Conservation (phyloP, 2,329 filamentous ascomycete genomes). For the Hansfordia pulvinata region DNA sequence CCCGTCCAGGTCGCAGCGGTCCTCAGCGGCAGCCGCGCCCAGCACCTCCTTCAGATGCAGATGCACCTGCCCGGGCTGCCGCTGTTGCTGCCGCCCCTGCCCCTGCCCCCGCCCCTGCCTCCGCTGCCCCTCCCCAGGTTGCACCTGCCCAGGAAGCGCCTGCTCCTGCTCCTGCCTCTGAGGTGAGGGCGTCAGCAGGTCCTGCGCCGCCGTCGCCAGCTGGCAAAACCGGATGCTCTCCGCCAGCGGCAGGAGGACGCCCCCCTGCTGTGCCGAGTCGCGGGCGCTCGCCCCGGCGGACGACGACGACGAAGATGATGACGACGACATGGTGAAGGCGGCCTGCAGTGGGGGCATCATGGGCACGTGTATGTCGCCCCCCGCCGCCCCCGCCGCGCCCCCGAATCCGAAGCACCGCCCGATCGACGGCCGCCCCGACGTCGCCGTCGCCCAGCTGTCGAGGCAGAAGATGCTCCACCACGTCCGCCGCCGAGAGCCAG, state of each 20-base stretch:
- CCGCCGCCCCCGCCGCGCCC: conserved; percentile 37
- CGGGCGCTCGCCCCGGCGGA: too few relatives aligned
- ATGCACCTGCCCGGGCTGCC: too few relatives aligned
- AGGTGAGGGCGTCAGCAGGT: conserved; percentile 56
- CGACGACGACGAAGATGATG: too few relatives aligned
- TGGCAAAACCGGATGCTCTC: conserved; percentile 72
- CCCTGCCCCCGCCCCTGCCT: too few relatives aligned
- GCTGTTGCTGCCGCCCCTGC: too few relatives aligned
- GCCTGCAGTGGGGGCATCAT: conserved; percentile 7
- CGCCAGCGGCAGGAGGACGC: conserved; percentile 56
- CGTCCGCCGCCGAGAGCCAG: conserved; percentile 50
- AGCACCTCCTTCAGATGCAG: too few relatives aligned
- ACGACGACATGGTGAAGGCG: too few relatives aligned
- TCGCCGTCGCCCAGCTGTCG: conserved; percentile 62
- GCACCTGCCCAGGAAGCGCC: too few relatives aligned
- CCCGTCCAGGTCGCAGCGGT: conserved; percentile 51
- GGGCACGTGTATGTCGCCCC: too few relatives aligned
- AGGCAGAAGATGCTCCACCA: conserved; percentile 68
- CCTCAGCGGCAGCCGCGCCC: conserved; percentile 51
- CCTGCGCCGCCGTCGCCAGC: conserved; percentile 65
- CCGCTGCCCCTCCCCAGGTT: too few relatives aligned
- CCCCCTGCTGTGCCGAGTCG: conserved; percentile 44
- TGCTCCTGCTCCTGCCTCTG: too few relatives aligned
- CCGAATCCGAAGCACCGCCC: conserved; percentile 56
- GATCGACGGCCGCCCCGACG: conserved; percentile 56